Evolutionary conservation across 768 basidiomycete genomes (phyloP).

Genomic region (Naganishia onofrii): DNA sequence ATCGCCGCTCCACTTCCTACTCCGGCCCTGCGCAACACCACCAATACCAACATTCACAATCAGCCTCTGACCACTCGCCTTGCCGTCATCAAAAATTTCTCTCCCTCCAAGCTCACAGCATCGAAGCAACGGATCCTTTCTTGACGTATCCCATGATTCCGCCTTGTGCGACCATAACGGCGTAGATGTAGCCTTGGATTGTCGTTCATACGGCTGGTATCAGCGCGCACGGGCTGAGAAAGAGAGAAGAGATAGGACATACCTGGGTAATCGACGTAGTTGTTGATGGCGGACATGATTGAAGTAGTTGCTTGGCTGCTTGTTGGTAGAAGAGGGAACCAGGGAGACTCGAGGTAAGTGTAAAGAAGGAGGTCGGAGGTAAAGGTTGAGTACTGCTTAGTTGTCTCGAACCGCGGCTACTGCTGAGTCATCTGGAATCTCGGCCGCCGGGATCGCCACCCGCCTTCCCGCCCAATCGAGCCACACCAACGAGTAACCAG

Average conservation of each 20-base stretch:
- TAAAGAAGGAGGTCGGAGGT: no score
- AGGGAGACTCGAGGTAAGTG: no score
- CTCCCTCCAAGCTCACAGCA: no score
- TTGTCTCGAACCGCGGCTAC: no score
- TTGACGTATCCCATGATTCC: slow-evolving; percentile 36
- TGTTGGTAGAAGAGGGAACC: neutral
- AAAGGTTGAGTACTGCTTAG: no score
- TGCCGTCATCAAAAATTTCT: no score
- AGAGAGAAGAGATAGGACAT: neutral
- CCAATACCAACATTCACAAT: no score
- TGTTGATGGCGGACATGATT: slow-evolving; percentile 8
- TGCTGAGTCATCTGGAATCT: no score
- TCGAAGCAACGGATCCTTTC: slow-evolving; percentile 26
- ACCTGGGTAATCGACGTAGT: slow-evolving; percentile 30
- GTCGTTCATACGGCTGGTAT: neutral
- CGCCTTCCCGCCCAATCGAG: neutral
- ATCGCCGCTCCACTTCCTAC: slow-evolving; percentile 28
- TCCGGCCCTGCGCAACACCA: slow-evolving; percentile 21
- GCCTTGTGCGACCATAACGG: slow-evolving; percentile 28
- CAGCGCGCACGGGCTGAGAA: no score
- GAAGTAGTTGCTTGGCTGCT: neutral
- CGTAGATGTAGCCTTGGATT: slow-evolving; percentile 29
- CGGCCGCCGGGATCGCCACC: neutral
- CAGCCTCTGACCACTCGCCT: neutral
- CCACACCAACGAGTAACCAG: neutral